Base-by-base conservation (phyloP, 805 yeast genomes). In the Saccharomycopsis sp. region DNA sequence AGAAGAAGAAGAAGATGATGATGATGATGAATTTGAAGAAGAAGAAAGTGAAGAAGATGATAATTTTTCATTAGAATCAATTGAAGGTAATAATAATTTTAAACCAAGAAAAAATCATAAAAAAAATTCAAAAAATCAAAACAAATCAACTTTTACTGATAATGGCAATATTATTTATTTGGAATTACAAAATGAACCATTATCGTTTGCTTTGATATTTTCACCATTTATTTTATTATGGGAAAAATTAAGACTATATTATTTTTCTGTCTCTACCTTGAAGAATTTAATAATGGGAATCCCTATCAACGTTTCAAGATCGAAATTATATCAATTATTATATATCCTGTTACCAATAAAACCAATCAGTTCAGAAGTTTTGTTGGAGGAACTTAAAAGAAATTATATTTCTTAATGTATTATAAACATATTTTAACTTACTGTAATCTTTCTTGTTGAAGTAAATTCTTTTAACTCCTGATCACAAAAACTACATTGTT, bases 131-230 rank as follows among this genome's bases (percentile, higher is more conserved):
- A n/a, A n/a, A n/a, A n/a, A n/a, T n/a, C n/a, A n/a, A n/a, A 21
- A 31, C 21, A 31, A 29, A 29, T 31, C 28, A 20, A 29, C 29
- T 17, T 38, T 33, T 26, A 42, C 40, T 23, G 46, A 45, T 37
- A 29, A 39, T 26, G 46, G 41, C 13, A 36, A 39, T 34, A 39
- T 42, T 4, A 43, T 51, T 8, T 49, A 52, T 18, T 50, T 65
- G 12, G 50, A 46, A 29, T 49, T 76, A 8, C 42, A 52, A 25
- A 70, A 69, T 36, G 63, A 66, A 20, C 75, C 81, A 1, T 49
- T 77, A 37, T 57, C 62, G 2, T 44, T 70, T 10, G 33, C 45
- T 1, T 56, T 60, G 21, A 69, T 76, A 57, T 74, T 76, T 50
- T 56, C 58, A 33, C 78, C 74, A 25, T 76, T 64, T 51, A 54